These are phyloP conservation scores for Circinella umbellata DNA, from an alignment of 371 early-diverging fungal species.

Conservation along the genomic window DNA sequence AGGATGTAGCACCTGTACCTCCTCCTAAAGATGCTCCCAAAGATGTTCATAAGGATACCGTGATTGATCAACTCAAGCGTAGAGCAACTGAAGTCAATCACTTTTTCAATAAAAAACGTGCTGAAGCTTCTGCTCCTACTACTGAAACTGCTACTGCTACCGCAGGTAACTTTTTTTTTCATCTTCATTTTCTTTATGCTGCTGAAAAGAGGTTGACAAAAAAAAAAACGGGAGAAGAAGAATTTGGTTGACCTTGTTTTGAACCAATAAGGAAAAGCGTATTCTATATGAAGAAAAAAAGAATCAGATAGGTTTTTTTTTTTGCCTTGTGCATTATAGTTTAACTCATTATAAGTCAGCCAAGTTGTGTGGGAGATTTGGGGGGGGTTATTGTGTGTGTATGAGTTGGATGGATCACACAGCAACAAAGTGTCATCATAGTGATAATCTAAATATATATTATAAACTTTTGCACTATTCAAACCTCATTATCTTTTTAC, in stretches of 20 bases:
- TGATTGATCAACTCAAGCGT: conserved; percentile 5
- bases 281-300: no score
- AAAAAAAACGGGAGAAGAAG: no score
- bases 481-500: background rate
- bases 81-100: background rate
- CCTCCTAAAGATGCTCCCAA: background rate
- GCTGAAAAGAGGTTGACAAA: no score
- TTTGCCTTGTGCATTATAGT: background rate
- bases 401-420: no score
- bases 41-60: background rate
- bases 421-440: no score
- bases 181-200: background rate
- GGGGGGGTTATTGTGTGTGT: background rate
- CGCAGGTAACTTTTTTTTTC: background rate
- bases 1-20: background rate
- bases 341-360: background rate
- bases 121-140: background rate
- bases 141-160: background rate
- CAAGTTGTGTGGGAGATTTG: conserved; percentile 1
- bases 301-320: no score
- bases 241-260: background rate
- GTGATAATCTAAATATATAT: background rate
- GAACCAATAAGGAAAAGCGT: background rate
- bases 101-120: background rate
- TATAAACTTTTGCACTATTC: background rate